A percentile compares a stretch with the other conserved stretches of the same genome.
phyloP scores from a whole-genome alignment of 1,139 yeast species.

The Diutina ranongensis region DNA sequence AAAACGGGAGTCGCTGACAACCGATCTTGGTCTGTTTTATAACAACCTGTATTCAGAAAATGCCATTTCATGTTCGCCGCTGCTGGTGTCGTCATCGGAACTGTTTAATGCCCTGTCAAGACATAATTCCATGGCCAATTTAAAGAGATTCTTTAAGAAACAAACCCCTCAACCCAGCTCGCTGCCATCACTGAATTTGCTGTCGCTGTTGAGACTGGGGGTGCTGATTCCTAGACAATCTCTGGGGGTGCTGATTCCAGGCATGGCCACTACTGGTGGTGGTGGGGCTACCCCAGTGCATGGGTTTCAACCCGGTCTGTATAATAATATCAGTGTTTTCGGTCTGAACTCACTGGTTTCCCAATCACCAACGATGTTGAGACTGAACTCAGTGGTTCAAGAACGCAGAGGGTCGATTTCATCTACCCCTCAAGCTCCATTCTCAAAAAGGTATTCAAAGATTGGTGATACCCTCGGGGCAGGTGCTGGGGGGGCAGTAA shows the following conservation, averaged over 20 bases:
- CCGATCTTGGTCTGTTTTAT: constrained; percentile 36
- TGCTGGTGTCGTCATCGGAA: constrained; percentile 28
- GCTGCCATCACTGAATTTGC: constrained; percentile 13
- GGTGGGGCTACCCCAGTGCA: background rate
- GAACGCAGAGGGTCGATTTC: constrained; percentile 32
- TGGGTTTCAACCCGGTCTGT: constrained; percentile 1
- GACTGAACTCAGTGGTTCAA: constrained; percentile 8
- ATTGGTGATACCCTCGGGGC: constrained; percentile 86
- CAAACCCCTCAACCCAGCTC: constrained; percentile 18
- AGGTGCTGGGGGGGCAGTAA: constrained; percentile 93
- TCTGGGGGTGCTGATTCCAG: background rate
- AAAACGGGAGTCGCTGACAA: constrained; percentile 18
- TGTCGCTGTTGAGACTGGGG: constrained; percentile 2
- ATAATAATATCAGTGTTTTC: background rate
- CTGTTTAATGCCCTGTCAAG: constrained; percentile 18
- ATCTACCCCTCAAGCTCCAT: constrained; percentile 34
- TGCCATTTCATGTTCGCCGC: constrained; percentile 24
- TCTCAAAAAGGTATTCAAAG: constrained; percentile 68
- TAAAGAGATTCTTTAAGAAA: constrained; percentile 50
- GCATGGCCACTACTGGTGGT: background rate
- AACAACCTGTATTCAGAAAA: constrained; percentile 19
- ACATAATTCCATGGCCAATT: constrained; percentile 68
- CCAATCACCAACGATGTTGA: constrained; percentile 1
- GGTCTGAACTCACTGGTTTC: constrained; percentile 6
- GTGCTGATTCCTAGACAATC: background rate